Base-by-base conservation (phyloP, 2,329 filamentous ascomycete species). In the Monilinia polystroma region DNA sequence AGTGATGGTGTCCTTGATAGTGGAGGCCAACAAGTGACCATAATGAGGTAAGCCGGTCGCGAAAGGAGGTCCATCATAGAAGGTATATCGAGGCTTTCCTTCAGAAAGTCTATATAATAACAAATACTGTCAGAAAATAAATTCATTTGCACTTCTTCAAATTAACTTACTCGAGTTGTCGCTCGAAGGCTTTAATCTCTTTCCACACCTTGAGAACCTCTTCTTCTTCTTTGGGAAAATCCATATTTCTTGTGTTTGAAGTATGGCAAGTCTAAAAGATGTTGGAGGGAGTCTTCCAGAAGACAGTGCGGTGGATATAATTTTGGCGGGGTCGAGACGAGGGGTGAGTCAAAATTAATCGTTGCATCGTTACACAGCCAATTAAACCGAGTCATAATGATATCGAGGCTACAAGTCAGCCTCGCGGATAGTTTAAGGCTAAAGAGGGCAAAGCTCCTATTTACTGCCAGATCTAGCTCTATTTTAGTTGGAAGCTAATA, bases 1-100 rank as follows among this genome's bases (percentile, higher is more conserved):
- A 11, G 94, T 93, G 72, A 98, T 96, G 68, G 97, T 95, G 78
- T 97, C 94, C 80, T 98, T 97, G 81, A 97, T 97, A 60, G 93
- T 97, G 26, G 92, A 96, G 49, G 94, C 91, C 67, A 89, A 86
- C 74, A 90, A 89, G 77, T 90, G 88, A 53, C 84, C 84, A 65
- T 89, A 89, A 73, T 89, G 87, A 69, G 85, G 85, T 23, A 87
- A 78, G 67, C 85, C 90, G 72, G 90, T 96, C 76, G 88, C 89
- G 76, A 92, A 92, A 6, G 90, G 90, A 67, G 90, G 90, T 14
- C 91, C 91, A 84, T 94, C 91, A 81, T 97, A 98, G 81, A 99
- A 99, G 66, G 93, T 96, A 78, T 97, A 99, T 64, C 88, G 90
- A 70, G 90, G 87, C 70, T 89, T 87, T 66, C 90, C 91, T 78